Evolutionary conservation across 805 yeast species (phyloP), one percentile per base, ranked within the genome.

Genomic region (Schizosaccharomyces cryophilus): DNA sequence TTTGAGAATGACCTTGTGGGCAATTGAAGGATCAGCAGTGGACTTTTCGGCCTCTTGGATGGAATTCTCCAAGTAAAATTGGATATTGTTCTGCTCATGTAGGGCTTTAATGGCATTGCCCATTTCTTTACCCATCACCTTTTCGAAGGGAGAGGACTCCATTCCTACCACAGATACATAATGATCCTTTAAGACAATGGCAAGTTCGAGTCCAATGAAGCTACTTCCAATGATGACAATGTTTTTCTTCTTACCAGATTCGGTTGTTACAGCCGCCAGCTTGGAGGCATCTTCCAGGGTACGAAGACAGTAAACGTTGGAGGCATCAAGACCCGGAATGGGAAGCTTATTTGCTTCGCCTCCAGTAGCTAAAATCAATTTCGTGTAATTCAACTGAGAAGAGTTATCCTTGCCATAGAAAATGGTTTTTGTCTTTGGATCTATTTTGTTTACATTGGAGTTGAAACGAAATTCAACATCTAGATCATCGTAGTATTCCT

Each of bases 201-300:
- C 61, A 42, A 61, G 56, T 40, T 61, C 62, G 61, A 61, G n/a
- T 30, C 62, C 62, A 29, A 61, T 61, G 30, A 61, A 61, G 42
- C 61, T 55, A 40, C 61, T 56, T n/a, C 62, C 62, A 54, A 61
- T 60, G 38, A 61, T 61, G 31, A 42, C 62, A 55, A 61, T 45
- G 17, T 60, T 54, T 56, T 61, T 61, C 24, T 56, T 61, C 17
- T 42, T n/a, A 26, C 47, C 62, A n/a, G 42, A 21, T 7, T 56
- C 60, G 31, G 40, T 60, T 29, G 48, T 11, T 15, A 58, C 62
- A 30, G 61, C 56, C 24, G 54, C 55, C 24, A 61, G 40, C 38
- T 26, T 42, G 24, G 40, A 24, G 26, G 51, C 47, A 60, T 61
- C 58, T 6, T 29, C 38, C 40, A 42, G 38, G 58, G 42, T 42